Conservation (phyloP, 257 asterid genomes). For the Ophiorrhiza pumila region DNA sequence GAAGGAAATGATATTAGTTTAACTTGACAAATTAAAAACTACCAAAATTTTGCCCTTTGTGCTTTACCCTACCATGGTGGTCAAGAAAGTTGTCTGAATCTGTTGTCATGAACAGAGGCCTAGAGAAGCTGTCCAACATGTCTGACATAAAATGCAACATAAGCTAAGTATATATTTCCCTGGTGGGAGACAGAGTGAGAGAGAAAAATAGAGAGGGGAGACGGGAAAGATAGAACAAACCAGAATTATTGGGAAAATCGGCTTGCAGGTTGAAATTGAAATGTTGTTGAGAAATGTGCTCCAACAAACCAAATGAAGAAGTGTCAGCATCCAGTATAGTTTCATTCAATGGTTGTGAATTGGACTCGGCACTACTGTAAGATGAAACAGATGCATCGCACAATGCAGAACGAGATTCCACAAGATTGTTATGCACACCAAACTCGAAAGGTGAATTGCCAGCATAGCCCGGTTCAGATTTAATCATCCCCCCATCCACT, state of each 20-base stretch:
- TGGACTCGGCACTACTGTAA: slow-evolving; percentile 60
- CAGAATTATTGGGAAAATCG: slow-evolving; percentile 52
- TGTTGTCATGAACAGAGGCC: slow-evolving; percentile 52
- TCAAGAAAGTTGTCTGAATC: slow-evolving; percentile 52
- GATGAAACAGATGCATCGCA: slow-evolving; percentile 65
- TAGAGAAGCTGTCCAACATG: slow-evolving; percentile 55
- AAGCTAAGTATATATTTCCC: neutral
- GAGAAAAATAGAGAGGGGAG: slow-evolving; percentile 7
- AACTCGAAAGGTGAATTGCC: slow-evolving; percentile 52
- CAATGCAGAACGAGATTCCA: slow-evolving; percentile 55
- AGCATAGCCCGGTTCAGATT: slow-evolving; percentile 54
- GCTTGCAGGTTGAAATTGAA: slow-evolving; percentile 50
- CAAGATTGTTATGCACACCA: slow-evolving; percentile 47
- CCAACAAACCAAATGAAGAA: slow-evolving; percentile 54
- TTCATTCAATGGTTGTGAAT: slow-evolving; percentile 52
- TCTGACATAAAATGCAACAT: slow-evolving; percentile 35
- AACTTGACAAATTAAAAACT: no score
- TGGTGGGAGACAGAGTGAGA: neutral
- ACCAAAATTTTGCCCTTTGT: slow-evolving; percentile 14
- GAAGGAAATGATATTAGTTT: no score
- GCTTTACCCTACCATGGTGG: slow-evolving; percentile 51
- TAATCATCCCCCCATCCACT: slow-evolving; percentile 49
- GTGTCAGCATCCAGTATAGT: slow-evolving; percentile 57
- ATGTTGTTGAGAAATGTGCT: slow-evolving; percentile 48
- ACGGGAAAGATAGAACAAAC: slow-evolving; percentile 39